Conservation (phyloP, 176 grass and related monocot species). For the Sorghum bicolor region Sorghum_bicolor_NCBIv3 NC_012870.2:4466501-4467000, state of each 20-base stretch:
- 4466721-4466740: slow-evolving; percentile 40
- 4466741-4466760: slow-evolving; percentile 61
- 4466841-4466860: neutral
- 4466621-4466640: slow-evolving; percentile 44
- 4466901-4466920: too few species aligned
- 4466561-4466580: slow-evolving; percentile 62
- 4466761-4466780: slow-evolving; percentile 63
- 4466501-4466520: neutral
- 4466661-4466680: neutral
- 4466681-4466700: neutral
- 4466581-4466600: slow-evolving; percentile 48
- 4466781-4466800: slow-evolving; percentile 45
- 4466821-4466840: too few species aligned
- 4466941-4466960: slow-evolving; percentile 55
- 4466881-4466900: neutral
- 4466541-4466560: slow-evolving; percentile 44
- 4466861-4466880: neutral
- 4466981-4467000: slow-evolving; percentile 59
- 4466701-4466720: too few species aligned
- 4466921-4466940: too few species aligned
- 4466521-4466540: neutral
- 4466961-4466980: slow-evolving; percentile 52
- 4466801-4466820: slow-evolving; percentile 55
- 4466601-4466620: slow-evolving; percentile 43
- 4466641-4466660: slow-evolving; percentile 5